These are phyloP conservation scores for Verticillium zaregamsianum DNA, from an alignment of 2,329 filamentous ascomycete genomes.

Conservation along the genomic window DNA sequence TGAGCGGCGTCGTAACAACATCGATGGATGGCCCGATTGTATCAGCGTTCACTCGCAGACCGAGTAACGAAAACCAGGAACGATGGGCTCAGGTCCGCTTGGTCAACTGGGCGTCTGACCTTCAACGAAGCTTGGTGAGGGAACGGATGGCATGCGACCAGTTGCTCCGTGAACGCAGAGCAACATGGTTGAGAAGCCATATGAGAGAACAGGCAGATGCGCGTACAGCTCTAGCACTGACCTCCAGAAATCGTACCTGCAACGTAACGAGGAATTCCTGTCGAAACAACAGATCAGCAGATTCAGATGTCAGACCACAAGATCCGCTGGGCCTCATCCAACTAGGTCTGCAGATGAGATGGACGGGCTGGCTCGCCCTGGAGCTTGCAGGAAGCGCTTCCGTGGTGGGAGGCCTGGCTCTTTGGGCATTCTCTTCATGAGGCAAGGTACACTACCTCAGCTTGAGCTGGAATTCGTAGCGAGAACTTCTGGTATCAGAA, in stretches of 20 bases:
- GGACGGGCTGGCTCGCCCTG: constrained; percentile 62
- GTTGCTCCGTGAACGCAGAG: constrained; percentile 44
- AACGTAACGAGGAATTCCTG: background rate
- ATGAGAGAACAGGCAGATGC: constrained; percentile 54
- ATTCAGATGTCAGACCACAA: constrained; percentile 27
- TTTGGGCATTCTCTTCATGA: constrained; percentile 47
- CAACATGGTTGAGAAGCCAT: constrained; percentile 64
- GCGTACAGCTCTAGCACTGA: constrained; percentile 3
- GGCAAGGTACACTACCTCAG: background rate
- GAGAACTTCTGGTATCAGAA: background rate
- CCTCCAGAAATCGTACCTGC: background rate
- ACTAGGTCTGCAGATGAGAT: constrained; percentile 61
- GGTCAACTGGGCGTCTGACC: constrained; percentile 76
- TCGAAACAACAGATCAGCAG: background rate
- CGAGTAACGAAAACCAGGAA: constrained; percentile 23
- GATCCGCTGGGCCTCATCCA: constrained; percentile 78
- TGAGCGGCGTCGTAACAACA: background rate
- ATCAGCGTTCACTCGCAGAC: constrained; percentile 7
- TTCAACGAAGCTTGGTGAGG: constrained; percentile 70
- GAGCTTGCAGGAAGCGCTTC: constrained; percentile 73
- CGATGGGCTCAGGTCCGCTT: constrained; percentile 52
- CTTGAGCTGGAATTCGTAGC: no score
- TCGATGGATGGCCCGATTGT: background rate
- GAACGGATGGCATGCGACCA: constrained; percentile 68
- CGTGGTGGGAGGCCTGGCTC: constrained; percentile 66